Evolutionary conservation across 2,329 filamentous ascomycete species (phyloP).

Genomic region (Didymella pomorum): DNA sequence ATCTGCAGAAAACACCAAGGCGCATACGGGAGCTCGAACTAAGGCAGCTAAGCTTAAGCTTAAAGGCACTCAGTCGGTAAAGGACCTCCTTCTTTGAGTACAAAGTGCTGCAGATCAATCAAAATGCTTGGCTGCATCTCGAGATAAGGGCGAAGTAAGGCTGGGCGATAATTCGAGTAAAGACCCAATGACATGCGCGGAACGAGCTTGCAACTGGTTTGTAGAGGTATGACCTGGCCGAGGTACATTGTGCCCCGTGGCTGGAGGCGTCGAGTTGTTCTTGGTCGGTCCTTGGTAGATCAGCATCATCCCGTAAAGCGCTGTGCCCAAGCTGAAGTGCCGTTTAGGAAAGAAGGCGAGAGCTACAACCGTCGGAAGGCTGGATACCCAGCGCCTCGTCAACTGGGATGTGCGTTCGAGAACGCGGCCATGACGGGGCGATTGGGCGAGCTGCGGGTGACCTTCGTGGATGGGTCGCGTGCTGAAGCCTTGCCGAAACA

Average conservation of each 20-base stretch:
- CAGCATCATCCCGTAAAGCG: neutral
- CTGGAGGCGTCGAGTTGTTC: neutral
- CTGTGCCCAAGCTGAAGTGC: neutral
- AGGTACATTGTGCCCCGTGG: neutral
- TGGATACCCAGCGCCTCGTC: neutral
- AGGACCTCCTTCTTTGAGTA: slow-evolving; percentile 43
- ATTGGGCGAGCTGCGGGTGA: slow-evolving; percentile 3
- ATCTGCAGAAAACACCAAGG: neutral
- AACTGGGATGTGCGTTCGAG: neutral
- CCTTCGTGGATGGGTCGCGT: neutral
- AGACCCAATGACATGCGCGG: neutral
- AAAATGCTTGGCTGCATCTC: slow-evolving; percentile 33
- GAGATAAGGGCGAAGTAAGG: slow-evolving; percentile 34
- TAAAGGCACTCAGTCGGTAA: slow-evolving; percentile 40
- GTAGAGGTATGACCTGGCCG: neutral
- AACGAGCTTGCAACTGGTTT: neutral
- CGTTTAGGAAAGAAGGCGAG: neutral
- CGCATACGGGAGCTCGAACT: slow-evolving; percentile 29
- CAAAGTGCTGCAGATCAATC: slow-evolving; percentile 40
- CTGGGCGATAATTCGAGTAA: neutral
- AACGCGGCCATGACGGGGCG: neutral
- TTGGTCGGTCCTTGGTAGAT: neutral
- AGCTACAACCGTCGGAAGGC: neutral
- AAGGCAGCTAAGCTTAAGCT: slow-evolving; percentile 45
- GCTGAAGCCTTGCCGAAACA: slow-evolving; percentile 1